phyloP scores from a whole-genome alignment of 2,329 filamentous ascomycete genomes.

The Colletotrichum lindemuthianum region DNA sequence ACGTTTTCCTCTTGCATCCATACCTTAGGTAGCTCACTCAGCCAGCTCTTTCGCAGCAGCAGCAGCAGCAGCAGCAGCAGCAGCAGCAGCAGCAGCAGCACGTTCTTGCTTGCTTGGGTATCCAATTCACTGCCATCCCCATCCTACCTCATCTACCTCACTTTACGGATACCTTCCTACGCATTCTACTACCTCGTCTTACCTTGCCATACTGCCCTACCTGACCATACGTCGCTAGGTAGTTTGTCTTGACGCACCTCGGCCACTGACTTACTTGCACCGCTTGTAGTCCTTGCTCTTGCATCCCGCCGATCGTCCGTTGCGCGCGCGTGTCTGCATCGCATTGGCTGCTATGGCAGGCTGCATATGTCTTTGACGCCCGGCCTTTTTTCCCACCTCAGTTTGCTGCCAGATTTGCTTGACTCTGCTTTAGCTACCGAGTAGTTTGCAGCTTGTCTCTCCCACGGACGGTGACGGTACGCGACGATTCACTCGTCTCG shows the following conservation, averaged over 20 bases:
- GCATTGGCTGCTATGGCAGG: conserved; percentile 52
- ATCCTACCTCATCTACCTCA: no score
- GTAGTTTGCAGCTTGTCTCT: conserved; percentile 23
- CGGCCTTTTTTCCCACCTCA: conserved; percentile 21
- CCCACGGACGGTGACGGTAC: conserved; percentile 28
- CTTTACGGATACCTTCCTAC: not conserved
- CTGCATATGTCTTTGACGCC: conserved; percentile 37
- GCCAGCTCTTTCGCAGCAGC: no score
- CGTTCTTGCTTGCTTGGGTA: no score
- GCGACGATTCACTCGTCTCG: conserved; percentile 21
- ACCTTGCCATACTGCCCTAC: not conserved
- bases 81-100: no score
- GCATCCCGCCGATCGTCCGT: conserved; percentile 22
- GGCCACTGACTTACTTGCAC: conserved; percentile 21
- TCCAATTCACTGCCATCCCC: no score
- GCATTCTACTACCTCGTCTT: not conserved
- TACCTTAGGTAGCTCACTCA: no score
- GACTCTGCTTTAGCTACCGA: conserved; percentile 18
- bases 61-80: no score
- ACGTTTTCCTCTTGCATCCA: no score
- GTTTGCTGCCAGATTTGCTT: conserved; percentile 24
- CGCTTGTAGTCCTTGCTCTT: conserved; percentile 19
- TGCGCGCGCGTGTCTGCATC: conserved; percentile 53
- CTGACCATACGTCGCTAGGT: no score
- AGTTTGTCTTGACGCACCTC: conserved; percentile 19